phyloP scores from a whole-genome alignment of 2,329 filamentous ascomycete genomes.

The Elsinoe batatas region DNA sequence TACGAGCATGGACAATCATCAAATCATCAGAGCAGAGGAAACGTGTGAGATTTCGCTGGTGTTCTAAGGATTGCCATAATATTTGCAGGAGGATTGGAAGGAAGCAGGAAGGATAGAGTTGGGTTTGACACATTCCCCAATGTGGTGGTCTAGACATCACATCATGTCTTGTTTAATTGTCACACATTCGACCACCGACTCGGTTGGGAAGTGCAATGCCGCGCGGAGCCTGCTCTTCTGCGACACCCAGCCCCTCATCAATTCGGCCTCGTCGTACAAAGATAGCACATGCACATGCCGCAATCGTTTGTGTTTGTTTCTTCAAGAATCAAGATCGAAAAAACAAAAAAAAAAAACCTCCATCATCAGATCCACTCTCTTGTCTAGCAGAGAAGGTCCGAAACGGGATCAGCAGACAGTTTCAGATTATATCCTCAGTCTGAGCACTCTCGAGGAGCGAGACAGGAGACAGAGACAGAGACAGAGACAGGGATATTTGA shows the following conservation, averaged over 20 bases:
- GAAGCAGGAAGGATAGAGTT: not conserved
- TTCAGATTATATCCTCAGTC: not conserved
- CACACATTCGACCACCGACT: not conserved
- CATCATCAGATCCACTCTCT: constrained; percentile 7
- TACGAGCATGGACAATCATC: no score
- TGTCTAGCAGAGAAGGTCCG: not conserved
- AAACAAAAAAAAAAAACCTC: not conserved
- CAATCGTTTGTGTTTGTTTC: not conserved
- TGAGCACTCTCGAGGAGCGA: no score
- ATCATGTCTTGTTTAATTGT: not conserved
- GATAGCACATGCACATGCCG: not conserved
- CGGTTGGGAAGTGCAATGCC: not conserved
- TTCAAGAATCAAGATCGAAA: not conserved
- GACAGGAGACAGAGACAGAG: not conserved
- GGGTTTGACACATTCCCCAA: not conserved
- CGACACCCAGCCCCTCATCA: not conserved
- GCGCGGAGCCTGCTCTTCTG: not conserved
- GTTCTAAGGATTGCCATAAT: not conserved
- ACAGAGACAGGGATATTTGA: constrained; percentile 7
- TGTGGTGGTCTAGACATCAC: not conserved
- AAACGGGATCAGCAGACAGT: constrained; percentile 8
- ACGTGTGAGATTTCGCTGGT: no score
- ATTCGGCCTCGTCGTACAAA: constrained; percentile 3
- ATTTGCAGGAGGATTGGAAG: not conserved
- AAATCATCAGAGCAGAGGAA: no score